Evolutionary conservation across 176 grass and related monocot genomes (phyloP).

Genomic region (Hyparrhenia diplandra): DNA sequence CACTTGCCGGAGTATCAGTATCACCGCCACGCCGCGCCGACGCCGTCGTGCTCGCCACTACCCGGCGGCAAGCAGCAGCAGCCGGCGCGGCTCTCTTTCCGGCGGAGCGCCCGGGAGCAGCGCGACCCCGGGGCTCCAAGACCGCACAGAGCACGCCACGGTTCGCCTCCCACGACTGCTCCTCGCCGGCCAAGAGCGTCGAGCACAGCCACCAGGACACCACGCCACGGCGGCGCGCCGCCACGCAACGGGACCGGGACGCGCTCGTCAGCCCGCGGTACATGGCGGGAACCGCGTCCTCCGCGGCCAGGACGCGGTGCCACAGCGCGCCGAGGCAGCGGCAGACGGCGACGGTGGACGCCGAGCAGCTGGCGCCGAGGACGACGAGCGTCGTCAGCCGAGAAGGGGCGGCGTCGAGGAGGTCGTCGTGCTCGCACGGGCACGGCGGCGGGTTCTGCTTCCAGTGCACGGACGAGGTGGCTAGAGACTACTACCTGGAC

Average conservation of each 20-base stretch:
- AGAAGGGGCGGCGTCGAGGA: slow-evolving; percentile 17
- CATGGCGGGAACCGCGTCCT: slow-evolving; percentile 80
- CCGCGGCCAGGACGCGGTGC: slow-evolving; percentile 57
- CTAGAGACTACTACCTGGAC: slow-evolving; percentile 78
- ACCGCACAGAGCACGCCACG: slow-evolving; percentile 59
- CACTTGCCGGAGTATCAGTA: neutral
- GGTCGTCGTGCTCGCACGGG: slow-evolving; percentile 42
- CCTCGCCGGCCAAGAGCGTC: slow-evolving; percentile 50
- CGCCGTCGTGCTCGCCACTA: slow-evolving; percentile 27
- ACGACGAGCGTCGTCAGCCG: slow-evolving; percentile 16
- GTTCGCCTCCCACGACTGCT: too few species aligned
- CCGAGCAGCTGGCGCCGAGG: slow-evolving; percentile 4
- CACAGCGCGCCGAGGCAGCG: slow-evolving; percentile 68
- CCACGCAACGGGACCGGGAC: slow-evolving; percentile 5
- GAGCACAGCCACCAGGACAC: slow-evolving; percentile 28
- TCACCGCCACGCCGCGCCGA: neutral
- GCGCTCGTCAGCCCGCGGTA: slow-evolving; percentile 56
- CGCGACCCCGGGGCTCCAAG: slow-evolving; percentile 24
- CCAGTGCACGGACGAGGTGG: slow-evolving; percentile 27
- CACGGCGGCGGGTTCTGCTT: slow-evolving; percentile 27
- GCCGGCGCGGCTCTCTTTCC: slow-evolving; percentile 19
- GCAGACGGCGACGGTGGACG: neutral
- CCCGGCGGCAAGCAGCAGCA: slow-evolving; percentile 10
- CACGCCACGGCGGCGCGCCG: neutral
- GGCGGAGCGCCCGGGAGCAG: neutral